A percentile compares a stretch with the other conserved stretches of the same genome.
Evolutionary conservation across 441 rosid genomes (phyloP).

Genomic region (Jatropha multifida): DNA sequence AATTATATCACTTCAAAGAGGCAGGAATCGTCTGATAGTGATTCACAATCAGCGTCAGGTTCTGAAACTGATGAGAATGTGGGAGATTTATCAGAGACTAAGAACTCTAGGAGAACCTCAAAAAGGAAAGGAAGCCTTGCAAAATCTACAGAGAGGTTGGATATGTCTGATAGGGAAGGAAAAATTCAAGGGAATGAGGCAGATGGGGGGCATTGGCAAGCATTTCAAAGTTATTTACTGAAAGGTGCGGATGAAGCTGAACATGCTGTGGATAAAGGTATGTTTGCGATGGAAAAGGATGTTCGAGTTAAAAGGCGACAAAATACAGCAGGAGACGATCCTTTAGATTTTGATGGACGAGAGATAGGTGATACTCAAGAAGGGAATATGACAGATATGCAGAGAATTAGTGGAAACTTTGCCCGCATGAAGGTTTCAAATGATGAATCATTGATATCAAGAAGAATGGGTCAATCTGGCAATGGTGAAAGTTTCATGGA

Average conservation of each 20-base stretch:
- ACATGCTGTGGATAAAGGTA: conserved; percentile 37
- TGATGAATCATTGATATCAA: conserved; percentile 55
- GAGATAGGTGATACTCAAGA: conserved; percentile 45
- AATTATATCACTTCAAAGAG: conserved; percentile 76
- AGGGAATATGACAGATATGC: conserved; percentile 44
- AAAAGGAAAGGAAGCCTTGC: conserved; percentile 32
- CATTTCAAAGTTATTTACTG: conserved; percentile 76
- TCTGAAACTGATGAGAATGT: conserved; percentile 52
- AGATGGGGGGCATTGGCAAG: conserved; percentile 84
- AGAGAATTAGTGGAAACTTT: conserved; percentile 43
- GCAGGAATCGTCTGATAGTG: conserved; percentile 59
- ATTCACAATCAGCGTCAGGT: conserved; percentile 52
- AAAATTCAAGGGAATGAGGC: conserved; percentile 43
- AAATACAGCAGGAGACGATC: conserved; percentile 53
- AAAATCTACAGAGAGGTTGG: conserved; percentile 29
- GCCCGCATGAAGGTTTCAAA: conserved; percentile 46
- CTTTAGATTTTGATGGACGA: conserved; percentile 49
- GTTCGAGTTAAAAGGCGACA: conserved; percentile 49
- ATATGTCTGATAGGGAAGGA: conserved; percentile 41
- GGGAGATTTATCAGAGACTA: conserved; percentile 28
- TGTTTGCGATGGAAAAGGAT: conserved; percentile 67
- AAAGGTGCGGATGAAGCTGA: conserved; percentile 79
- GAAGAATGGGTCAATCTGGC: conserved; percentile 34
- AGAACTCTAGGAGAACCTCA: conserved; percentile 38
- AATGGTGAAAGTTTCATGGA: conserved; percentile 39